phyloP scores from a whole-genome alignment of 495 filamentous ascomycete species.

The Aspergillus olivimuriae region DNA sequence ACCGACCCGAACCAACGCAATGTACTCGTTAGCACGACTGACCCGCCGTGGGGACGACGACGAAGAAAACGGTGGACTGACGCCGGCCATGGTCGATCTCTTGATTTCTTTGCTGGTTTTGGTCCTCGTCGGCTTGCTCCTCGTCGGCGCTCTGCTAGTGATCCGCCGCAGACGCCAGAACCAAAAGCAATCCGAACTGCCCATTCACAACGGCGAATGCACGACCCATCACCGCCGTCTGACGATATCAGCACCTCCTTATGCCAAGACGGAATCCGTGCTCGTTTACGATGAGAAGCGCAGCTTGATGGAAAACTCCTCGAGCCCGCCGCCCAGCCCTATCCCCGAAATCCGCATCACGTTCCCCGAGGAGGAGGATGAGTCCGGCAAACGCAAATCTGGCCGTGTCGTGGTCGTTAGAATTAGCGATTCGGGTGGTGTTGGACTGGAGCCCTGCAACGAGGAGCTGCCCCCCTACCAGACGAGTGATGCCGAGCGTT shows the following conservation, averaged over 20 bases:
- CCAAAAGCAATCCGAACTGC: constrained; percentile 45
- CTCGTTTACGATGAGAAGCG: constrained; percentile 68
- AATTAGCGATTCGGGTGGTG: constrained; percentile 75
- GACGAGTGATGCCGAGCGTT: constrained; percentile 64
- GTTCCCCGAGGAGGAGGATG: constrained; percentile 93
- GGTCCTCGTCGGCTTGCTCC: constrained; percentile 57
- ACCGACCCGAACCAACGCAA: constrained; percentile 19
- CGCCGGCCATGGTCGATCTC: constrained; percentile 59
- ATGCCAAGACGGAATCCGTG: constrained; percentile 55
- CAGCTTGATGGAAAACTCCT: constrained; percentile 65
- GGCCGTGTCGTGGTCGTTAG: constrained; percentile 87
- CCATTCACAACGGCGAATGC: constrained; percentile 53
- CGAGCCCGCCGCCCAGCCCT: constrained; percentile 71
- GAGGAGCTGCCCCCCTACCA: constrained; percentile 88
- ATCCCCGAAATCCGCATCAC: constrained; percentile 97
- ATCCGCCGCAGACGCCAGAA: constrained; percentile 59
- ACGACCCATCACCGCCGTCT: constrained; percentile 59
- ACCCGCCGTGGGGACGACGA: constrained; percentile 45
- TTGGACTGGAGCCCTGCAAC: constrained; percentile 78
- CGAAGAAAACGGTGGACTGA: constrained; percentile 32
- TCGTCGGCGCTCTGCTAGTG: constrained; percentile 61
- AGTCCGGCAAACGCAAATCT: constrained; percentile 69
- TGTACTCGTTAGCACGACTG: constrained; percentile 44
- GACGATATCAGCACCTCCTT: constrained; percentile 52
- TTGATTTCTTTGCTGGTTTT: constrained; percentile 76